Evolutionary conservation across 129 eudicot genomes (phyloP), one percentile per base, ranked within the genome.

Genomic region (Centrapalus pauciflorus): DNA sequence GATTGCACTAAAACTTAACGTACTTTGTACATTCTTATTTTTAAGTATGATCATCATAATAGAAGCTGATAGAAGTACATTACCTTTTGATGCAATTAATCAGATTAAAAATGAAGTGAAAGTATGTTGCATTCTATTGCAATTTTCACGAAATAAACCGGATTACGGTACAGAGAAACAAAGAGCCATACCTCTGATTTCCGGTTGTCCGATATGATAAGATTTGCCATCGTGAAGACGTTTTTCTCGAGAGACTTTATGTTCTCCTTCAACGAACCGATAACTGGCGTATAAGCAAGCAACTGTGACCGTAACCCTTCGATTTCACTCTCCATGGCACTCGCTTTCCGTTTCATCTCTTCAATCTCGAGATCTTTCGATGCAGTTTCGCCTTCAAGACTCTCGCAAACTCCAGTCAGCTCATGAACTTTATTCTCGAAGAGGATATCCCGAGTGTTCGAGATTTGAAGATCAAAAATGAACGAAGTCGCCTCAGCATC

Each of bases 401-500:
- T 72, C 84, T 72, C 72, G 30, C 95, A 93, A 25, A 82, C 83
- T 64, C 74, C 85, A 64, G 76, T 50, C 45, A 93, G 81, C 73
- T 93, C 93, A 8, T 84, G 80, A 70, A 84, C 83, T 72, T 93
- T 89, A 56, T 83, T 75, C 64, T 82, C 83, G 28, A 79, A 79
- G 16, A 89, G 66, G 67, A 82, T 82, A 74, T 84, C 99, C 14
- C 86, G 76, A 7, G 88, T 62, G 64, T 80, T 76, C 1, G 95
- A 84, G 37, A 84, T 29, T 71, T 93, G 99, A 76, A 93, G 95
- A 79, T 89, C 95, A 48, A 93, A 93, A 71, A 82, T 78, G 65
- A 93, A 93, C 1, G 92, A 62, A 12, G 89, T 51, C 0, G 99
- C 99, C 80, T 93, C 99, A 5, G 99, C 83, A 45, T 93, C 99